A percentile compares a stretch with the other conserved stretches of the same genome.
Evolutionary conservation across 2,329 filamentous ascomycete species (phyloP).

Genomic region (Cercospora sesami): DNA sequence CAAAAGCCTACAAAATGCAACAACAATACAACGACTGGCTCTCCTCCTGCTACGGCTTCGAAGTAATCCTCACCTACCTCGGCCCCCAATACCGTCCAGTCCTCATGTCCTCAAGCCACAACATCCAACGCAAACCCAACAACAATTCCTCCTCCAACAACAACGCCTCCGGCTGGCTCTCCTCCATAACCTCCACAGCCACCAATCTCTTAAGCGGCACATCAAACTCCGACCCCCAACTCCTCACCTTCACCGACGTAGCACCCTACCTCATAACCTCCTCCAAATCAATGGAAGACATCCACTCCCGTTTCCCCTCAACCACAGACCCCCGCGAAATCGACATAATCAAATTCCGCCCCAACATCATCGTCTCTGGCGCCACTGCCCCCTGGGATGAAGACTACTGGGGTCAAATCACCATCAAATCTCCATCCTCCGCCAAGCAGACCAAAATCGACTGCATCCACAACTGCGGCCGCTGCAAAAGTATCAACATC

Average conservation of each 20-base stretch:
- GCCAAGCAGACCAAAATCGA: slow-evolving; percentile 34
- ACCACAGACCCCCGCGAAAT: slow-evolving; percentile 25
- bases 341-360: slow-evolving; percentile 51
- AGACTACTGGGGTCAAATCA: slow-evolving; percentile 49
- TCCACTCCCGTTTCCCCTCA: slow-evolving; percentile 51
- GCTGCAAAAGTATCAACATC: slow-evolving; percentile 51
- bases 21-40: slow-evolving; percentile 47
- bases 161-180: slow-evolving; percentile 37
- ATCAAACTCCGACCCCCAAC: slow-evolving; percentile 31
- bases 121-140: slow-evolving; percentile 10
- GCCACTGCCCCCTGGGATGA: slow-evolving; percentile 47
- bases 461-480: slow-evolving; percentile 49
- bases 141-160: background rate
- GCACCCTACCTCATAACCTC: slow-evolving; percentile 74
- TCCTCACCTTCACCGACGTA: slow-evolving; percentile 69
- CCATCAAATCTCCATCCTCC: slow-evolving; percentile 25
- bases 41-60: slow-evolving; percentile 46
- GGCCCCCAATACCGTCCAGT: slow-evolving; percentile 45
- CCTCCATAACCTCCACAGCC: slow-evolving; percentile 31
- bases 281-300: slow-evolving; percentile 66
- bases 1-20: slow-evolving; percentile 47
- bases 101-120: slow-evolving; percentile 39
- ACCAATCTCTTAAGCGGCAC: slow-evolving; percentile 23
- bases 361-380: slow-evolving; percentile 49
- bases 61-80: slow-evolving; percentile 47